Percentiles rank a stretch among this genome's conserved stretches.
phyloP scores from a whole-genome alignment of 108 stramenopile species.

The Skeletonema costatum region DNA sequence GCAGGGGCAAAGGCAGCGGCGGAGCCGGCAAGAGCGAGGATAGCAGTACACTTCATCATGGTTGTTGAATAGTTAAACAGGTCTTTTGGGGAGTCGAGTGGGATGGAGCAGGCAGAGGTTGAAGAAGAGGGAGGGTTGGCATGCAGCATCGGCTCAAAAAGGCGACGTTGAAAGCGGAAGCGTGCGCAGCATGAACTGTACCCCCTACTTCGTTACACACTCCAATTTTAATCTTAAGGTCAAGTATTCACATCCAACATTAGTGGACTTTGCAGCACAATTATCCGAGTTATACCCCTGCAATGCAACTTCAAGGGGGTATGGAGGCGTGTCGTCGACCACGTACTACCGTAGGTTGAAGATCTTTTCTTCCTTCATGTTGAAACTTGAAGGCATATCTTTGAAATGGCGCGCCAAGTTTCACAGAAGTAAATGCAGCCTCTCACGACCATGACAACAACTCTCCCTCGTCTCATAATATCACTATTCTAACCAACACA shows the following conservation, averaged over 20 bases:
- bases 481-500: neutral
- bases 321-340: neutral
- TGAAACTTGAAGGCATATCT: constrained; percentile 2
- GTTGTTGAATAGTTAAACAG: neutral
- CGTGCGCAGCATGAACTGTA: no score
- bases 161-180: no score
- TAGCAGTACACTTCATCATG: constrained; percentile 54
- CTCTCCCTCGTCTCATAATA: neutral
- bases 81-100: neutral
- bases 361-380: neutral
- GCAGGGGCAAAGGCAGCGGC: constrained; percentile 26
- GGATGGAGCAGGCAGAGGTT: no score
- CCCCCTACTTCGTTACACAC: no score
- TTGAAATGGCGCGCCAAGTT: neutral
- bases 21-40: constrained; percentile 62
- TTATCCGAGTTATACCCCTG: neutral
- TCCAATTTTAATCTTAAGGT: no score
- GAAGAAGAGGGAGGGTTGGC: no score
- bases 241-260: no score
- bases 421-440: neutral
- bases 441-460: neutral
- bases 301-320: neutral
- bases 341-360: neutral
- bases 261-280: no score
- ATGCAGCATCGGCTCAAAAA: no score